Conservation (phyloP, 2,329 filamentous ascomycete genomes). For the Penicillium italicum region DNA sequence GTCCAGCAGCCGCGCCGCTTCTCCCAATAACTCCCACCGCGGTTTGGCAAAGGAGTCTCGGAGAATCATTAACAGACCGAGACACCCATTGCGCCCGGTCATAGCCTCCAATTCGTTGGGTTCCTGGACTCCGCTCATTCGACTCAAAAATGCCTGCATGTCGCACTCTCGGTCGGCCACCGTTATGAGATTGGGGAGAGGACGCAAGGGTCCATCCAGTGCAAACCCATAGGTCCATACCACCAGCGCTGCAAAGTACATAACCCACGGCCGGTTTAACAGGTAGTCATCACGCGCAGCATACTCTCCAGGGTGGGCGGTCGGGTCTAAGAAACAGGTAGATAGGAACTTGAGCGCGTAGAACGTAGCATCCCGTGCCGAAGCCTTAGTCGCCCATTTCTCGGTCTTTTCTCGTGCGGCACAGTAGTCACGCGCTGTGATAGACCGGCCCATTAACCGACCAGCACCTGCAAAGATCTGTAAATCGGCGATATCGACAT, state of each 20-base stretch:
- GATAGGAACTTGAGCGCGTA: constrained; percentile 86
- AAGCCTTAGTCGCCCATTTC: constrained; percentile 81
- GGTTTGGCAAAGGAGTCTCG: constrained; percentile 77
- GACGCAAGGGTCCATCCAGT: constrained; percentile 70
- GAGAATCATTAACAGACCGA: constrained; percentile 76
- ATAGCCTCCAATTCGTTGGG: constrained; percentile 74
- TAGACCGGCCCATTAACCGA: constrained; percentile 77
- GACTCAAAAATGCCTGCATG: constrained; percentile 74
- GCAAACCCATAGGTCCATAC: constrained; percentile 96
- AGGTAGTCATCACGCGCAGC: constrained; percentile 83
- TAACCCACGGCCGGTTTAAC: constrained; percentile 88
- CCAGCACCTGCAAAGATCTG: constrained; percentile 91
- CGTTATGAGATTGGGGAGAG: constrained; percentile 51
- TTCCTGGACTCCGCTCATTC: constrained; percentile 66
- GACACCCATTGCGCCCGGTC: constrained; percentile 75
- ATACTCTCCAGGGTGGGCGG: constrained; percentile 51
- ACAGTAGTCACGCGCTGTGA: constrained; percentile 75
- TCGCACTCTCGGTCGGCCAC: constrained; percentile 66
- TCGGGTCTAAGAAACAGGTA: constrained; percentile 64
- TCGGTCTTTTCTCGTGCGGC: constrained; percentile 76
- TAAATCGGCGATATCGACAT: constrained; percentile 94
- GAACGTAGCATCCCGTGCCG: constrained; percentile 85
- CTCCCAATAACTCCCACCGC: constrained; percentile 86
- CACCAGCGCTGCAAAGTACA: constrained; percentile 88
- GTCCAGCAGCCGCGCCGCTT: constrained; percentile 73